Base-by-base conservation (phyloP, 805 yeast species). In the Metschnikowia cerradonensis region DNA sequence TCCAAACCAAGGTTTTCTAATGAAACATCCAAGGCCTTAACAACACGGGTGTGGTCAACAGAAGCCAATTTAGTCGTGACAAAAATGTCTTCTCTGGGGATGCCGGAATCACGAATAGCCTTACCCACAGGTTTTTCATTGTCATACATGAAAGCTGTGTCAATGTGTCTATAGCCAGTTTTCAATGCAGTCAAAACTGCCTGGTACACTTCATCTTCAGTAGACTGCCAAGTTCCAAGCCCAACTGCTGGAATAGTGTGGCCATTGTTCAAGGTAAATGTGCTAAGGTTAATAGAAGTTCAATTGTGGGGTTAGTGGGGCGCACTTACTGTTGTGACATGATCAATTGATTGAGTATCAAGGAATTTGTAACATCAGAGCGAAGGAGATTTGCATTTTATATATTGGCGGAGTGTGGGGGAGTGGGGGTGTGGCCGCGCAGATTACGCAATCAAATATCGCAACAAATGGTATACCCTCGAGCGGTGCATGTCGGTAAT, bases 1-100 rank as follows among this genome's bases (percentile, higher is more conserved):
- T 85, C 92, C 58, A 87, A 62, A 0, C 83, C 83, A 54, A 88
- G 73, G 61, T 83, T 81, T 58, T 75, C 60, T 60, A 88, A 73
- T 6, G 91, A 84, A 45, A 68, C 71, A 10, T 81, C 76, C 38
- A 88, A 67, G 10, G 86, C 86, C 19, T 63, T 70, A 34, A 62
- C 78, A 11, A 83, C 83, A 51, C 74, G 65, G 53, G 73, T 64
- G 70, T 81, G 83, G 57, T 76, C 75, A 13, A 80, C 70, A 52
- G 76, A 71, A 83, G 85, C 80, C 53, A 87, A 71, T 64, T 87
- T 87, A 52, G 92, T 86, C 57, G 90, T 85, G 58, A 87, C 71
- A 58, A 83, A 87, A 26, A 87, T 61, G 44, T 85, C 83, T 30
- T 76, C 77, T 64, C 94, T 77, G 52, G 83, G 81, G 32, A 86